Evolutionary conservation across 73 alveolate genomes (phyloP).

Genomic region (Tetrahymena thermophila): DNA sequence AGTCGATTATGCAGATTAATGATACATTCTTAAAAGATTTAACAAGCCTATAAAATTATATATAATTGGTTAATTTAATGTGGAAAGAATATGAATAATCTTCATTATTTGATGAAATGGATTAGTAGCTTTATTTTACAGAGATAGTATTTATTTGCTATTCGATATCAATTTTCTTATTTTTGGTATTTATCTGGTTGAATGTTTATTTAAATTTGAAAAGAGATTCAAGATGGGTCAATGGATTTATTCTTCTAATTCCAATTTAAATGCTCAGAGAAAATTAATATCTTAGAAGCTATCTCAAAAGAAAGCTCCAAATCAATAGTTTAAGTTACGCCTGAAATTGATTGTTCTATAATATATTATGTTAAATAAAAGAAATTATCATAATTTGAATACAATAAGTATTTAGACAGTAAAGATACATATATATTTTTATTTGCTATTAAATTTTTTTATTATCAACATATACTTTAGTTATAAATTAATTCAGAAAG

Average conservation of each 20-base stretch:
- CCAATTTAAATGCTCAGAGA: slow-evolving; percentile 24
- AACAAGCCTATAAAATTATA: background rate
- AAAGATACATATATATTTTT: too few species aligned
- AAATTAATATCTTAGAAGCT: slow-evolving; percentile 17
- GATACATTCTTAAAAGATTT: background rate
- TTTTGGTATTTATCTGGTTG: slow-evolving; percentile 22
- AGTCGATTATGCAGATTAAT: background rate
- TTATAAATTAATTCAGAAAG: too few species aligned
- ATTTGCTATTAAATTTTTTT: too few species aligned
- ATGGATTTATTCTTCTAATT: slow-evolving; percentile 33
- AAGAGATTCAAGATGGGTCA: slow-evolving; percentile 44
- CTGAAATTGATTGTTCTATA: background rate
- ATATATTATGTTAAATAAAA: too few species aligned
- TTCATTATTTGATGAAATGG: slow-evolving; percentile 4
- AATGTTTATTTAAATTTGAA: slow-evolving; percentile 18
- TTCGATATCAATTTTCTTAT: background rate
- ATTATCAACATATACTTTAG: too few species aligned
- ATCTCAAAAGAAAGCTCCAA: slow-evolving; percentile 11
- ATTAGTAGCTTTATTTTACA: background rate
- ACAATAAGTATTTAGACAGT: too few species aligned
- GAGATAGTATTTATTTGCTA: background rate
- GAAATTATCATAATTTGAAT: too few species aligned
- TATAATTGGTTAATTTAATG: background rate
- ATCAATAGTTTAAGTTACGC: slow-evolving; percentile 26
- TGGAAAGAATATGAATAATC: background rate